phyloP scores from a whole-genome alignment of 179 eudicot species.

The Amaranthus tricolor region DNA sequence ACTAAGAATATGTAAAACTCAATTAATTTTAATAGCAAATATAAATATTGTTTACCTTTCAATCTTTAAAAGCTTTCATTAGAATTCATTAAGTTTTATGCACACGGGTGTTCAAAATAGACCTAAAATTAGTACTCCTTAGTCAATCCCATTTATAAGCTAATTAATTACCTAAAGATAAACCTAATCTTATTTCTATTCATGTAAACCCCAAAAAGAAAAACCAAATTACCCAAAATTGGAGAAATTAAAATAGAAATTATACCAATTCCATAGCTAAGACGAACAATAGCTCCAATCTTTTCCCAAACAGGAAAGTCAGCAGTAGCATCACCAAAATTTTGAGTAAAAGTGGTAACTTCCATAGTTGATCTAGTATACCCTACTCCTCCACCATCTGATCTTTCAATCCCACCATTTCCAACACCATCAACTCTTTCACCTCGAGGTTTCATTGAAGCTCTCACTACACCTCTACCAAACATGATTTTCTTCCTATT shows the following conservation, averaged over 20 bases:
- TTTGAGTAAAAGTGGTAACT: constrained; percentile 77
- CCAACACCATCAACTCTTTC: constrained; percentile 47
- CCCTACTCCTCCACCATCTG: constrained; percentile 33
- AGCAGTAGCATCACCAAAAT: constrained; percentile 47
- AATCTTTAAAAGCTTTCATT: no score
- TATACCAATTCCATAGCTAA: constrained; percentile 86
- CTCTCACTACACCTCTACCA: constrained; percentile 30
- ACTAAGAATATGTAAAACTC: not conserved
- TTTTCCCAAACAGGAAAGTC: constrained; percentile 89
- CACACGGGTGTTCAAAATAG: not conserved
- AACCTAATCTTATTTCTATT: not conserved
- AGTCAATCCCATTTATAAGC: not conserved
- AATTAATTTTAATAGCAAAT: not conserved
- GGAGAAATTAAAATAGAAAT: not conserved
- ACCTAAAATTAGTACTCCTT: not conserved
- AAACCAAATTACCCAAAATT: not conserved
- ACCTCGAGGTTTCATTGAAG: constrained; percentile 34
- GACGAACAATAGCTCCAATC: constrained; percentile 88
- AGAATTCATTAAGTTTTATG: not conserved
- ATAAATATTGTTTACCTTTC: not conserved
- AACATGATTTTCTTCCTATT: constrained; percentile 18
- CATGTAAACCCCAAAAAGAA: not conserved
- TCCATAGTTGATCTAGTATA: constrained; percentile 74
- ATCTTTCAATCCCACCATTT: constrained; percentile 39
- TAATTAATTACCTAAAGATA: not conserved